phyloP scores from a whole-genome alignment of 441 rosid genomes.

The Erodium trifolium region DNA sequence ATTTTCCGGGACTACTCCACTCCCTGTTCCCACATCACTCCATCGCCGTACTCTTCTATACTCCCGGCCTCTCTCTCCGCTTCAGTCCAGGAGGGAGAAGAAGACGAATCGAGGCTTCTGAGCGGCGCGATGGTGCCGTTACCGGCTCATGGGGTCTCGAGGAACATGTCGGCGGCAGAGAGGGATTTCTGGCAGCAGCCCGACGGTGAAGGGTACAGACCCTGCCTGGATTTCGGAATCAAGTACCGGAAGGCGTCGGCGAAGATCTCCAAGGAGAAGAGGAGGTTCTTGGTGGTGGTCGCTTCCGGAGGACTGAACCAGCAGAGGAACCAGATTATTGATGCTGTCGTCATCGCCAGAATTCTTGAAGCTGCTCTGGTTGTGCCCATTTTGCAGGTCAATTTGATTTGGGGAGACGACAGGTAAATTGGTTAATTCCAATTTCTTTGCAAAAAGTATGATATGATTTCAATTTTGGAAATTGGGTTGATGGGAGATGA shows the following conservation, averaged over 20 bases:
- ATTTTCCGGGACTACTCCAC: constrained; percentile 6
- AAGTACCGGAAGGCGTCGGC: constrained; percentile 41
- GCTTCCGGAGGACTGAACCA: constrained; percentile 70
- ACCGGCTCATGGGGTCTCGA: constrained; percentile 35
- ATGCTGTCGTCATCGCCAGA: constrained; percentile 72
- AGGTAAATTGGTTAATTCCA: constrained; percentile 36
- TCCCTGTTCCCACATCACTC: constrained; percentile 15
- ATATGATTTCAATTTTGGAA: no score
- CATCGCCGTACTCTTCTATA: constrained; percentile 22
- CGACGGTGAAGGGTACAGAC: constrained; percentile 49
- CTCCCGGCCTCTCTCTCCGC: constrained; percentile 40
- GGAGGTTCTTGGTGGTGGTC: constrained; percentile 56
- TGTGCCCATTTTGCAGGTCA: constrained; percentile 66
- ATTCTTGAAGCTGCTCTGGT: constrained; percentile 73
- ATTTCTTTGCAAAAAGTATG: not conserved
- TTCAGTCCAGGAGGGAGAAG: constrained; percentile 10
- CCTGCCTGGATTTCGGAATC: constrained; percentile 56
- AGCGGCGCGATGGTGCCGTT: constrained; percentile 35
- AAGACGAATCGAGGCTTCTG: constrained; percentile 19
- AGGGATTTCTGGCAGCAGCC: constrained; percentile 70
- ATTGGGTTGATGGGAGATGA: no score
- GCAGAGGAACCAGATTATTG: constrained; percentile 66
- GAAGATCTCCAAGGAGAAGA: constrained; percentile 52
- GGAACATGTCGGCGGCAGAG: constrained; percentile 47
- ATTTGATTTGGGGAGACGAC: constrained; percentile 64